Percentiles rank a stretch among this genome's conserved stretches.
Evolutionary conservation across 257 asterid genomes (phyloP).

Genomic region (Penstemon eatonii): DNA sequence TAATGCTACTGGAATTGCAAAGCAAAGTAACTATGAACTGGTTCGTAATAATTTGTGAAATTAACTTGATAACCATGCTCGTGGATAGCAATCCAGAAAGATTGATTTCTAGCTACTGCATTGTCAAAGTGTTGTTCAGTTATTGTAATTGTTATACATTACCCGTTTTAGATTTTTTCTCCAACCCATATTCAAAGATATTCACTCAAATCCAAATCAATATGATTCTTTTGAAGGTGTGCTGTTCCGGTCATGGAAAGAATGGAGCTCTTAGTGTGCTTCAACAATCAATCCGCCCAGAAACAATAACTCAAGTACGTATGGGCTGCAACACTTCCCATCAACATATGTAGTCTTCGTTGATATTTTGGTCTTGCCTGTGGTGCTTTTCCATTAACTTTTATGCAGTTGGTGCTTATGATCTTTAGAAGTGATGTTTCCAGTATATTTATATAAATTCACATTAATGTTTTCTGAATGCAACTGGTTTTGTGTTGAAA

Average conservation of each 20-base stretch:
- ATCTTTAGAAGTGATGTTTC: constrained; percentile 23
- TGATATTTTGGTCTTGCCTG: background rate
- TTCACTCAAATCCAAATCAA: constrained; percentile 13
- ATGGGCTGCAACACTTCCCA: constrained; percentile 26
- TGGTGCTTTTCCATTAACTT: constrained; percentile 19
- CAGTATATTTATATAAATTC: constrained; percentile 6
- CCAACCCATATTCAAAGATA: constrained; percentile 15
- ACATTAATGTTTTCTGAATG: background rate
- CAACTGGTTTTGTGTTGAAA: background rate
- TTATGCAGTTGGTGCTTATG: constrained; percentile 20
- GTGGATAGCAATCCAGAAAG: constrained; percentile 18
- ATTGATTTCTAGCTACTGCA: constrained; percentile 27
- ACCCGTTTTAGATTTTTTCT: constrained; percentile 20
- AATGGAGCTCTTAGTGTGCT: constrained; percentile 93
- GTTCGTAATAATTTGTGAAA: constrained; percentile 48
- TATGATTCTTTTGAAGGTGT: constrained; percentile 60
- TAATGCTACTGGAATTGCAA: constrained; percentile 77
- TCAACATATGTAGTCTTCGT: constrained; percentile 6
- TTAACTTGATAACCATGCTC: constrained; percentile 16
- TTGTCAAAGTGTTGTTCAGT: constrained; percentile 8
- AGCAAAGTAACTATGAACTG: constrained; percentile 95
- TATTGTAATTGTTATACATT: constrained; percentile 15
- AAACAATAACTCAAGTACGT: constrained; percentile 84
- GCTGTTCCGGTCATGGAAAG: constrained; percentile 99
- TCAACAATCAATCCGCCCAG: constrained; percentile 94